Evolutionary conservation across 2,329 filamentous ascomycete species (phyloP).

Genomic region (Nakataea oryzae): DNA sequence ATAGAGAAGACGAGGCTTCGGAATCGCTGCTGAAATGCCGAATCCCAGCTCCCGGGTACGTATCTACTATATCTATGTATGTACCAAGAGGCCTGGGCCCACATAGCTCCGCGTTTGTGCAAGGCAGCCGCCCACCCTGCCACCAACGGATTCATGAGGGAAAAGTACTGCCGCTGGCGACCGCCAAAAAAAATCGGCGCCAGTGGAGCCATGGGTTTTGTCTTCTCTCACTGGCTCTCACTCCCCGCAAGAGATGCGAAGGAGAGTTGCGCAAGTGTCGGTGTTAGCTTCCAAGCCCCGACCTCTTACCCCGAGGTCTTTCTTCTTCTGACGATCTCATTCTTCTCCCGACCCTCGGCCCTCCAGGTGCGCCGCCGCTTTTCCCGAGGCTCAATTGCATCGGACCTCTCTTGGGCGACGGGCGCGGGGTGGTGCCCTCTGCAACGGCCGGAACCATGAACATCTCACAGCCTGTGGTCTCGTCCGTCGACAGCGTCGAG

Average conservation of each 20-base stretch:
- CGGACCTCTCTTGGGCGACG: neutral
- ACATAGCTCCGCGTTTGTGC: neutral
- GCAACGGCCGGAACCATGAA: slow-evolving; percentile 38
- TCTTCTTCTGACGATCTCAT: neutral
- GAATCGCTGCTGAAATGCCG: too few species aligned
- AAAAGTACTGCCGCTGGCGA: neutral
- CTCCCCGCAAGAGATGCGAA: neutral
- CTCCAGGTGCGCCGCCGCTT: neutral
- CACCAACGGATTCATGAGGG: too few species aligned
- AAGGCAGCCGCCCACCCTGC: neutral
- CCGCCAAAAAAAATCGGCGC: slow-evolving; percentile 4
- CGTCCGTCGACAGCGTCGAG: slow-evolving; percentile 75
- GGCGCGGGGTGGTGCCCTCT: neutral
- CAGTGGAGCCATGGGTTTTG: neutral
- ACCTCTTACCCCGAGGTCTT: neutral
- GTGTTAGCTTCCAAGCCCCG: neutral
- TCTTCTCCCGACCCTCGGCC: neutral
- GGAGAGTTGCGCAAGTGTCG: neutral
- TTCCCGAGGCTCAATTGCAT: neutral
- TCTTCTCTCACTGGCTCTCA: neutral
- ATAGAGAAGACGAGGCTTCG: too few species aligned
- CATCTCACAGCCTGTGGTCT: slow-evolving; percentile 71
- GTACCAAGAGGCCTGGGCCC: too few species aligned
- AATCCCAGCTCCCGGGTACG: too few species aligned
- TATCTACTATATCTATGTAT: too few species aligned